Conservation (phyloP, 2,329 filamentous ascomycete genomes). For the Pseudonectria buxi region DNA sequence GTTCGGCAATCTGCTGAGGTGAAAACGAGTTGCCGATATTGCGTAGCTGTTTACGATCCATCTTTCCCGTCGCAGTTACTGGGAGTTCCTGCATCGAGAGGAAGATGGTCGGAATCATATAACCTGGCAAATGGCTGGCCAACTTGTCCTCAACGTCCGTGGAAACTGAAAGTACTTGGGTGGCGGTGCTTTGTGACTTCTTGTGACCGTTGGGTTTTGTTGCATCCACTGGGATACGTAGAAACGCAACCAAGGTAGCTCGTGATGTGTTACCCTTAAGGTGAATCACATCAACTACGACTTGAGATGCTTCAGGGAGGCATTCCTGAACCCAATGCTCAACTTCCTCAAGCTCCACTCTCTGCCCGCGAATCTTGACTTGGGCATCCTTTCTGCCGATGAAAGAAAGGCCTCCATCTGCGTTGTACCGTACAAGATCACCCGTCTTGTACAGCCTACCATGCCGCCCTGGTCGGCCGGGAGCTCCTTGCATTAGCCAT, state of each 20-base stretch:
- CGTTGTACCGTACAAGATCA: constrained; percentile 41
- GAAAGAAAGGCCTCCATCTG: constrained; percentile 7
- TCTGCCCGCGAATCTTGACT: constrained; percentile 11
- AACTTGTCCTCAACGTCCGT: background rate
- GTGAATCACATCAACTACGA: constrained; percentile 2
- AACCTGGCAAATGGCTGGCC: constrained; percentile 4
- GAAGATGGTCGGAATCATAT: constrained; percentile 8
- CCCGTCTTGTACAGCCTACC: constrained; percentile 46
- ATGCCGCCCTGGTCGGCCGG: constrained; percentile 20
- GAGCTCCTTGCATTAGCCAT: background rate
- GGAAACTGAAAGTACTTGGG: too few species aligned
- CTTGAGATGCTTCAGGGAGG: too few species aligned
- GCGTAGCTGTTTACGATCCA: constrained; percentile 7
- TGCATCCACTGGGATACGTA: too few species aligned
- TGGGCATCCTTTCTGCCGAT: constrained; percentile 9
- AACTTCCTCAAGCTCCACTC: constrained; percentile 9
- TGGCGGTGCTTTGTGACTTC: too few species aligned
- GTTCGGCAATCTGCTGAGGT: constrained; percentile 33
- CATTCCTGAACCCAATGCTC: too few species aligned
- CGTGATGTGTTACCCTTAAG: background rate
- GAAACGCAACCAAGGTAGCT: too few species aligned
- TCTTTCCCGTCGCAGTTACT: constrained; percentile 16
- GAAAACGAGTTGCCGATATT: constrained; percentile 10
- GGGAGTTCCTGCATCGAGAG: too few species aligned
- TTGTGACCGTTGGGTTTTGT: too few species aligned